Conservation (phyloP, 1,284 basidiomycete genomes). For the Rhodotorula sp. region DNA sequence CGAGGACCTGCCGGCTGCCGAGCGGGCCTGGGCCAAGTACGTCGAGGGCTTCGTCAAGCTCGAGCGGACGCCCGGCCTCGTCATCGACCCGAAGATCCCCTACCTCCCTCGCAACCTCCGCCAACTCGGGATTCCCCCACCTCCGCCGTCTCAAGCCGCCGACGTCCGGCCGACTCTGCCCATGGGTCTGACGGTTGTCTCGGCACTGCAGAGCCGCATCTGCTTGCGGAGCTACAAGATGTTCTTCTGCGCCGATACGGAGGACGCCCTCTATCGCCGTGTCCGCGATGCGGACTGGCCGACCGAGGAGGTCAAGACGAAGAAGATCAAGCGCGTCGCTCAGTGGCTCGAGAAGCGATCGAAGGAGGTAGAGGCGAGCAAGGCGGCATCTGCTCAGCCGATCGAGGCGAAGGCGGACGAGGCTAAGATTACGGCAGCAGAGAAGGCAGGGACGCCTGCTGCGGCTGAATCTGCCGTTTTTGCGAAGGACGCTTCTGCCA, state of each 20-base stretch:
- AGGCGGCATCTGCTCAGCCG: neutral
- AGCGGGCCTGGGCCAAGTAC: conserved; percentile 45
- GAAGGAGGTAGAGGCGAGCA: conserved; percentile 5
- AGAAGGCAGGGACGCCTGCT: neutral
- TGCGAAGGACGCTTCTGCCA: neutral
- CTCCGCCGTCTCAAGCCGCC: conserved; percentile 10
- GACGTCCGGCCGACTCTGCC: conserved; percentile 15
- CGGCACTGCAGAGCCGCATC: conserved; percentile 45
- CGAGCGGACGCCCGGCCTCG: conserved; percentile 39
- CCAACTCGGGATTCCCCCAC: conserved; percentile 22
- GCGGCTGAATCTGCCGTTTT: too few relatives aligned
- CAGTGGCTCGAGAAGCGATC: conserved; percentile 20
- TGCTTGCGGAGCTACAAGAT: conserved; percentile 53
- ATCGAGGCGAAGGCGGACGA: neutral
- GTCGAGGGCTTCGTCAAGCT: conserved; percentile 42
- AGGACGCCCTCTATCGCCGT: conserved; percentile 45
- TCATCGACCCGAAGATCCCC: conserved; percentile 12
- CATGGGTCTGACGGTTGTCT: conserved; percentile 16
- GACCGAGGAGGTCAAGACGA: neutral
- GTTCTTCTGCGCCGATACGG: conserved; percentile 51
- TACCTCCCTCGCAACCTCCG: conserved; percentile 38
- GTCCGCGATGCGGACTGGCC: neutral
- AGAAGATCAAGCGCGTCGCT: conserved; percentile 5
- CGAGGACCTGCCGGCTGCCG: conserved; percentile 43
- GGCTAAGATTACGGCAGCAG: too few relatives aligned